These are phyloP conservation scores for Luvunga scandens DNA, from an alignment of 345 rosid species.

Conservation along the genomic window DNA sequence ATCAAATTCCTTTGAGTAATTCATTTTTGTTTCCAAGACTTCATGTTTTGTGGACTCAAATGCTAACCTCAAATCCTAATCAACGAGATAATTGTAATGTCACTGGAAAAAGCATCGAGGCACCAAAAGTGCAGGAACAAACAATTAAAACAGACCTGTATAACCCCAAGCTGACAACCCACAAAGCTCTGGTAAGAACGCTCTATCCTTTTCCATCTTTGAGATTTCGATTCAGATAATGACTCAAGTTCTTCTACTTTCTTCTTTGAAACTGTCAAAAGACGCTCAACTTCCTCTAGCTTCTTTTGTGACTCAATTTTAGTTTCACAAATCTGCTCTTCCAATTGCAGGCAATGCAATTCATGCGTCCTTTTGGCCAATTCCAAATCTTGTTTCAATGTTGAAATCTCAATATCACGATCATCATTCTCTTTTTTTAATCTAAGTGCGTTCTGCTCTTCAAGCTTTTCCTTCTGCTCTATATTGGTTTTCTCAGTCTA, in stretches of 20 bases:
- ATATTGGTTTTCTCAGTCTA: conserved; percentile 68
- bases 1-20: conserved; percentile 58
- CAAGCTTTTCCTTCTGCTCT: conserved; percentile 67
- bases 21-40: conserved; percentile 54
- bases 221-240: conserved; percentile 56
- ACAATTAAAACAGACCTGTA: conserved; percentile 52
- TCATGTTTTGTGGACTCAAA: conserved; percentile 65
- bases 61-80: conserved; percentile 65
- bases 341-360: conserved; percentile 50
- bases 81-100: conserved; percentile 11
- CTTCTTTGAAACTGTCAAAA: conserved; percentile 46
- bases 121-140: conserved; percentile 10
- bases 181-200: conserved; percentile 50
- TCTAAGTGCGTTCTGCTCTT: conserved; percentile 52
- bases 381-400: conserved; percentile 64
- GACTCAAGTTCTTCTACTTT: conserved; percentile 78
- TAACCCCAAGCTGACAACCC: conserved; percentile 48
- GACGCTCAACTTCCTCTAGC: conserved; percentile 56
- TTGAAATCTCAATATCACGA: conserved; percentile 52
- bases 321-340: conserved; percentile 48
- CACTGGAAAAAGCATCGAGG: conserved; percentile 7
- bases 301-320: conserved; percentile 53
- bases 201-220: conserved; percentile 74
- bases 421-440: conserved; percentile 57
- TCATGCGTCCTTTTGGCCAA: conserved; percentile 49